Conservation (phyloP, 2,329 filamentous ascomycete species). For the Microdochium trichocladiopsis region DNA sequence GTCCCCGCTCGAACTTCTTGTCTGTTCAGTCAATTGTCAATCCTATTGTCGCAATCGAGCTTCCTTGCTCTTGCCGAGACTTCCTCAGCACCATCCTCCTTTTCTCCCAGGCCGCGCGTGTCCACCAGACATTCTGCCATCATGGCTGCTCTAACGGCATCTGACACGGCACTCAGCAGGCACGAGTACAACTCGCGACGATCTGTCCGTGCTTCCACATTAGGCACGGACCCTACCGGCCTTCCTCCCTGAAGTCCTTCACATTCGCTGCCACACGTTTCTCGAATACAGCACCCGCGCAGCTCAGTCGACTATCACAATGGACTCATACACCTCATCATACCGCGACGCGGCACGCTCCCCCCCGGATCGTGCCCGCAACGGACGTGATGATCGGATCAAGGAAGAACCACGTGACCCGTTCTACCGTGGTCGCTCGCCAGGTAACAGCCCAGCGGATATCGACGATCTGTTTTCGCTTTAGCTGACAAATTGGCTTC, state of each 20-base stretch:
- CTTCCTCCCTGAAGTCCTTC: neutral
- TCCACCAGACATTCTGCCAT: neutral
- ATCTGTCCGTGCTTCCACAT: neutral
- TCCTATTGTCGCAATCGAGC: neutral
- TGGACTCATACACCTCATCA: conserved; percentile 45
- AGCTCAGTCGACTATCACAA: conserved; percentile 12
- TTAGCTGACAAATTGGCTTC: neutral
- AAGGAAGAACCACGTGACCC: conserved; percentile 50
- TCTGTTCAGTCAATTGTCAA: neutral
- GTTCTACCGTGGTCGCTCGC: conserved; percentile 62
- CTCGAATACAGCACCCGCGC: neutral
- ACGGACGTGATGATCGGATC: conserved; percentile 41
- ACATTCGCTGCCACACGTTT: too few species aligned
- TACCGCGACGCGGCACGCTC: conserved; percentile 49
- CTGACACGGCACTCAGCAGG: neutral
- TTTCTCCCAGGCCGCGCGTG: neutral
- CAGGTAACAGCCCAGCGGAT: conserved; percentile 46
- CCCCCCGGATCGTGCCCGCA: conserved; percentile 45
- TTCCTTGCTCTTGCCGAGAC: neutral
- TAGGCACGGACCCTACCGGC: neutral
- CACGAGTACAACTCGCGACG: neutral
- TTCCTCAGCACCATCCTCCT: neutral
- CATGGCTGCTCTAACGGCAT: neutral
- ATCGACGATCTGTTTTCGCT: neutral
- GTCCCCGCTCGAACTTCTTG: neutral